phyloP scores from a whole-genome alignment of 495 filamentous ascomycete species.

The Aspergillus biplanus region DNA sequence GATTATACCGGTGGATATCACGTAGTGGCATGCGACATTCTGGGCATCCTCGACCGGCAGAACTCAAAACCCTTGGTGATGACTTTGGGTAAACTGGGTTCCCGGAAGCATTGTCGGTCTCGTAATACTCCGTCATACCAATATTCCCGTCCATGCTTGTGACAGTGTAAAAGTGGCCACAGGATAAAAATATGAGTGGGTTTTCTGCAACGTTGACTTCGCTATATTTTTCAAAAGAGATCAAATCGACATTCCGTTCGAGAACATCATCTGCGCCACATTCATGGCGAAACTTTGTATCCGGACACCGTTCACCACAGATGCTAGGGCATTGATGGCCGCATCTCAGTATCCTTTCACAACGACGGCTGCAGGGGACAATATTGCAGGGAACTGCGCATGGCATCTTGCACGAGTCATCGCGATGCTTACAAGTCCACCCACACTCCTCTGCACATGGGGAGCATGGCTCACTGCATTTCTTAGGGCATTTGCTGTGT shows the following conservation, averaged over 20 bases:
- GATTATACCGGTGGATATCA: conserved; percentile 23
- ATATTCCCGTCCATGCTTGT: conserved; percentile 63
- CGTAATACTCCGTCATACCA: conserved; percentile 58
- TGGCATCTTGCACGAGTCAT: conserved; percentile 57
- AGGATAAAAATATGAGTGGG: conserved; percentile 60
- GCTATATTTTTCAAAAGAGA: conserved; percentile 48
- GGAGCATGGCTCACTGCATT: conserved; percentile 61
- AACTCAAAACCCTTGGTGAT: not conserved
- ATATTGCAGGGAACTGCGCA: conserved; percentile 57
- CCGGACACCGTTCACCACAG: conserved; percentile 65
- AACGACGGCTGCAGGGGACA: conserved; percentile 58
- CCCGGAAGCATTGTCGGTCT: conserved; percentile 8
- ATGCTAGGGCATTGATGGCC: conserved; percentile 66
- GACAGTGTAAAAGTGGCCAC: conserved; percentile 64
- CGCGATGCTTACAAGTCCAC: conserved; percentile 56
- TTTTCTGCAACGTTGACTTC: conserved; percentile 57
- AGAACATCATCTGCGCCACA: conserved; percentile 40
- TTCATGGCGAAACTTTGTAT: conserved; percentile 52
- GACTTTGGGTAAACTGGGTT: conserved; percentile 7
- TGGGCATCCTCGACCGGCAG: conserved; percentile 15
- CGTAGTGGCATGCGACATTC: conserved; percentile 21
- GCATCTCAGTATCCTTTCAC: conserved; percentile 50
- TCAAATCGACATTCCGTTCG: conserved; percentile 49
- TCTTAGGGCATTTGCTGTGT: conserved; percentile 38
- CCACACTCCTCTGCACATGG: conserved; percentile 62